Evolutionary conservation across 345 rosid species (phyloP), one percentile per base, ranked within the genome.

Genomic region (Syzygium aqueum): DNA sequence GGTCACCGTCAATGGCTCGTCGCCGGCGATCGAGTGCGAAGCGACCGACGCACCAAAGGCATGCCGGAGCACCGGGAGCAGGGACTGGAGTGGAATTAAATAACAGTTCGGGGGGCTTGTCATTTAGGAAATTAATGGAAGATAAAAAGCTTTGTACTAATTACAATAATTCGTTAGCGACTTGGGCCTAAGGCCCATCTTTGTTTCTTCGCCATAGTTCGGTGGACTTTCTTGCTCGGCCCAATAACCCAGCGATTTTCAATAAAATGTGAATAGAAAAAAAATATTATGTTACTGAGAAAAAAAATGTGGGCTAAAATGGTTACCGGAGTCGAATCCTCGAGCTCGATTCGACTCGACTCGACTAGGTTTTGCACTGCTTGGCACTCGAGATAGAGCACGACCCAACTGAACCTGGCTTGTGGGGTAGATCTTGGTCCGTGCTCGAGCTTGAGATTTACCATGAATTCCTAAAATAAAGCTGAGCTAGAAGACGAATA

Each of bases 401-500:
- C 37, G 43, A 30, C 22, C 77, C 77, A 7, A 40, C 77, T 65
- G 22, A 7, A 33, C 77, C 77, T 0, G 0, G 8, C 43, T 67
- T 16, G 12, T 22, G 10, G 10, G 16, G 19, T 67, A 30, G 43
- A 30, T 67, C 78, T 33, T 37, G 33, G 37, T 67, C 77, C 12
- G 5, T 8, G 17, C 10, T n/a, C 40, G 0, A 30, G 78, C 43
- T 30, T 1, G 0, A 16, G 43, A 65, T 65, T 6, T 2, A 5
- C 21, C 7, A 6, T 6, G 54, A 15, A 52, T 52, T 52, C 21
- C 54, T 1, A 52, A 52, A 52, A 16, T 52, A 52, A 53, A 53
- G 2, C 56, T 6, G 22, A 53, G 53, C 6, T 16, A 17, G 56
- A 17, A 53, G 21, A 40, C 43, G 5, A 40, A 40, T 40, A 40